Evolutionary conservation across 2,329 filamentous ascomycete species (phyloP).

Genomic region (Pseudonectria foliicola): DNA sequence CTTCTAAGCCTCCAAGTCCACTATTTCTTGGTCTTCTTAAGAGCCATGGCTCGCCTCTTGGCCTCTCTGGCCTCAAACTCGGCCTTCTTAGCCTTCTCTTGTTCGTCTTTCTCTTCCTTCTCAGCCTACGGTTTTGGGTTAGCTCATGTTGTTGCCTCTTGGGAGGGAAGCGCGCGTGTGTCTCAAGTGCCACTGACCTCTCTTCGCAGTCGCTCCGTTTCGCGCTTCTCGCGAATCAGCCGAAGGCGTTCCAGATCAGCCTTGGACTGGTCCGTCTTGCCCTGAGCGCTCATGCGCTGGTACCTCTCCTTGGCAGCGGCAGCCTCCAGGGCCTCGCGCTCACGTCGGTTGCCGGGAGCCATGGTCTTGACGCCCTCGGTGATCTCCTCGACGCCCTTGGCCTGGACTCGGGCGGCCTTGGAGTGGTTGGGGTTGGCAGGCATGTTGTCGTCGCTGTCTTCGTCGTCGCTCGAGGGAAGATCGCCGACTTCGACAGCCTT

Average conservation of each 20-base stretch:
- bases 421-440: slow-evolving; percentile 91
- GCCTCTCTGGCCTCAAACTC: slow-evolving; percentile 50
- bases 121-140: slow-evolving; percentile 39
- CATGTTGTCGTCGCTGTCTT: slow-evolving; percentile 53
- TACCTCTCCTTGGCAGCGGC: slow-evolving; percentile 85
- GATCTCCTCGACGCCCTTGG: slow-evolving; percentile 41
- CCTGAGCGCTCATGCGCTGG: slow-evolving; percentile 83
- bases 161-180: neutral
- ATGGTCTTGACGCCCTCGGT: slow-evolving; percentile 51
- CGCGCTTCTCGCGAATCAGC: slow-evolving; percentile 78
- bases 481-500: slow-evolving; percentile 75
- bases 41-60: slow-evolving; percentile 47
- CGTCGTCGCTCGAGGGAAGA: slow-evolving; percentile 65
- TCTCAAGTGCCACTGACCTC: slow-evolving; percentile 49
- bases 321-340: slow-evolving; percentile 73
- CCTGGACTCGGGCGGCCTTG: slow-evolving; percentile 60
- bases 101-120: slow-evolving; percentile 48
- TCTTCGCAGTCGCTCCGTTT: slow-evolving; percentile 74
- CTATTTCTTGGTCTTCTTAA: slow-evolving; percentile 45
- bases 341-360: slow-evolving; percentile 40
- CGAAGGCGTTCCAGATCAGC: slow-evolving; percentile 78
- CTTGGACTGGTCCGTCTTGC: slow-evolving; percentile 94
- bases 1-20: slow-evolving; percentile 12
- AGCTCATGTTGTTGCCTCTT: slow-evolving; percentile 7
- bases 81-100: slow-evolving; percentile 39